Base-by-base conservation (phyloP, 345 rosid genomes). In the Euphorbia lathyris region DNA sequence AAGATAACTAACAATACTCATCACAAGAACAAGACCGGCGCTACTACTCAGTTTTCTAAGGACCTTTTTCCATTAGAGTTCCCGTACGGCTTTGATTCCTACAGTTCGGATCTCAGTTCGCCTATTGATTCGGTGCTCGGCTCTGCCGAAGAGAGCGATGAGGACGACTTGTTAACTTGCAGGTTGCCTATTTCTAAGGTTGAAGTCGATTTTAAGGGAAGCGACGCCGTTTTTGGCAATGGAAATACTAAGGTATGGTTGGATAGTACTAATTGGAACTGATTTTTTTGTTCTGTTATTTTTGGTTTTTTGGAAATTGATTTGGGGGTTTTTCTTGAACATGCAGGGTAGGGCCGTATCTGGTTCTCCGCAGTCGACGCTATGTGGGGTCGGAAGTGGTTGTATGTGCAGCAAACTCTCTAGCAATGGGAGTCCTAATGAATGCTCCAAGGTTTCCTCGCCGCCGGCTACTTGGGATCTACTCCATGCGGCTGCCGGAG, bases 361-460 rank as follows among this genome's bases (percentile, higher is more conserved):
- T n/a, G 79, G 80, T 2, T 83, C 98, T 1, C 97, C 91, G 0
- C 86, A 88, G 78, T 89, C 90, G 47, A 79, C 85, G 47, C 75
- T 77, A 0, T 87, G 89, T 65, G 57, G 72, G 5, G 66, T 68
- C 19, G 86, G 78, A n/a, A 74, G 42, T 65, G 74, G 84, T 0
- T 86, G 85, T 30, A 73, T 77, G 13, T 83, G 86, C 70, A 51
- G 48, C 63, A 76, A 68, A 58, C 67, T 78, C 30, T 72, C 84
- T 0, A 64, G 76, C 72, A 63, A 67, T 13, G 84, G 83, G 30
- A 77, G 79, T 63, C 82, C 78, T 0, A 70, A 50, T 45, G 69
- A 58, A 3, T 13, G 47, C 48, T 56, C 27, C 65, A 51, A 30
- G 20, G 73, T 72, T 6, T 68, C 86, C 9, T 83, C 97, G 19